Percentiles rank a stretch among this genome's conserved stretches.
Evolutionary conservation across 202 grass and related monocot genomes (phyloP).

Genomic region (Musa balbisiana): DNA sequence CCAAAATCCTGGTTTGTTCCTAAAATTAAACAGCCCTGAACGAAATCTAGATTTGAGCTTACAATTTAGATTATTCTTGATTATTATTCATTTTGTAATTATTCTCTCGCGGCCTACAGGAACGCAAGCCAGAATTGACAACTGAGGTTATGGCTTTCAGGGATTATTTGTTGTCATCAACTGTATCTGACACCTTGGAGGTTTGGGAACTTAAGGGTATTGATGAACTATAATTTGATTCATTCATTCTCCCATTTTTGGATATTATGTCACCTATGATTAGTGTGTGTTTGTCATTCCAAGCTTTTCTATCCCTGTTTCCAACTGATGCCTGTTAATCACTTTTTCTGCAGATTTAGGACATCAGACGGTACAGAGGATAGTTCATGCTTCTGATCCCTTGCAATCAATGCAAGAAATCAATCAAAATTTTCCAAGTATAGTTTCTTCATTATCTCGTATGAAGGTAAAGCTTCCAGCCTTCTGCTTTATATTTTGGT

Average conservation of each 20-base stretch:
- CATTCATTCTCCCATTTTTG: background rate
- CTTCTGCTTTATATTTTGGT: slow-evolving; percentile 2
- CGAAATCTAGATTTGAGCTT: background rate
- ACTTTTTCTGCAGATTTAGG: slow-evolving; percentile 59
- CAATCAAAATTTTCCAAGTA: slow-evolving; percentile 93
- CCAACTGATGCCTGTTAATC: slow-evolving; percentile 29
- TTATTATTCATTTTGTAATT: slow-evolving; percentile 15
- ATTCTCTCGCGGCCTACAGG: slow-evolving; percentile 33
- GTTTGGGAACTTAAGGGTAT: slow-evolving; percentile 99
- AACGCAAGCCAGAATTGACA: slow-evolving; percentile 76
- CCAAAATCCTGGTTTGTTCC: slow-evolving; percentile 82
- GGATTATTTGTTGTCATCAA: slow-evolving; percentile 88
- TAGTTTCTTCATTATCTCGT: slow-evolving; percentile 94
- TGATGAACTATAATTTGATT: background rate
- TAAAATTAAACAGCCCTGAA: slow-evolving; percentile 26
- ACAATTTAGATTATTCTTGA: slow-evolving; percentile 13
- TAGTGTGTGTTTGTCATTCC: background rate
- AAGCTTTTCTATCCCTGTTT: slow-evolving; percentile 11
- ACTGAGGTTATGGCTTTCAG: slow-evolving; percentile 76
- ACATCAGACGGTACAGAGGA: slow-evolving; percentile 91
- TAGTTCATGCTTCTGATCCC: slow-evolving; percentile 91
- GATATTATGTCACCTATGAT: background rate
- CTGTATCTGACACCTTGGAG: slow-evolving; percentile 86
- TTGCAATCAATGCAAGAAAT: slow-evolving; percentile 99
- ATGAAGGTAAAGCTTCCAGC: slow-evolving; percentile 56